phyloP scores from a whole-genome alignment of 208 protist species.

The Wallacemonas sp. region DNA sequence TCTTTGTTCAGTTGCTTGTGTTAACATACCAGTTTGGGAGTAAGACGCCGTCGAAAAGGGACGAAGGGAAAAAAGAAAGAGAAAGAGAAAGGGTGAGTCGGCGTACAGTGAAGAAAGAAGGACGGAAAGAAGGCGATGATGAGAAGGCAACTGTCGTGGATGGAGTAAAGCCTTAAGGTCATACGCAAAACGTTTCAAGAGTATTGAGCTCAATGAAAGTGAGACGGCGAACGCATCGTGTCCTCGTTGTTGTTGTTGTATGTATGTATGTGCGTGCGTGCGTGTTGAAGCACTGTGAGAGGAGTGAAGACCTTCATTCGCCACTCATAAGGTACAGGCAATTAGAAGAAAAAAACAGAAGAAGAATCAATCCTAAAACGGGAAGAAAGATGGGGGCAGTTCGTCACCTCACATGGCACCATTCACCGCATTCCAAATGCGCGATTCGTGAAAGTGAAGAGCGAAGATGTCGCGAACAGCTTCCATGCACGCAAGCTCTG shows the following conservation, averaged over 20 bases:
- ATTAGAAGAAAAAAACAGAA: slow-evolving; percentile 7
- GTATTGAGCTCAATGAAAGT: too few species aligned
- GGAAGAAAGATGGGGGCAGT: not conserved
- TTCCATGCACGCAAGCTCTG: slow-evolving; percentile 4
- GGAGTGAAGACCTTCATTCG: too few species aligned
- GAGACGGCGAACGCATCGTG: not conserved
- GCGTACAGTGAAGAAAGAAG: not conserved
- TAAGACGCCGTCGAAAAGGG: too few species aligned
- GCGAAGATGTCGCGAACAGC: not conserved
- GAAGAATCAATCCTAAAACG: not conserved
- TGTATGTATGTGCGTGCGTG: slow-evolving; percentile 3
- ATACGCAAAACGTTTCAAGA: too few species aligned
- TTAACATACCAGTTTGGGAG: too few species aligned
- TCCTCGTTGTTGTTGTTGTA: not conserved
- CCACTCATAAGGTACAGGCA: too few species aligned
- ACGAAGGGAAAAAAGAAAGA: not conserved
- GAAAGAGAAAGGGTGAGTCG: not conserved
- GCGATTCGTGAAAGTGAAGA: slow-evolving; percentile 7
- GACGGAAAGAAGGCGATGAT: too few species aligned
- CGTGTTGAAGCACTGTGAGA: too few species aligned
- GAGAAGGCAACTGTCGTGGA: too few species aligned
- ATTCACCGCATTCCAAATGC: slow-evolving; percentile 4
- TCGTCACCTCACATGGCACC: not conserved
- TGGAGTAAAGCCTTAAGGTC: too few species aligned
- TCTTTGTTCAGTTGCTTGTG: too few species aligned